Evolutionary conservation across 306 rosid genomes (phyloP).

Genomic region (Citrullus mucosospermus): DNA sequence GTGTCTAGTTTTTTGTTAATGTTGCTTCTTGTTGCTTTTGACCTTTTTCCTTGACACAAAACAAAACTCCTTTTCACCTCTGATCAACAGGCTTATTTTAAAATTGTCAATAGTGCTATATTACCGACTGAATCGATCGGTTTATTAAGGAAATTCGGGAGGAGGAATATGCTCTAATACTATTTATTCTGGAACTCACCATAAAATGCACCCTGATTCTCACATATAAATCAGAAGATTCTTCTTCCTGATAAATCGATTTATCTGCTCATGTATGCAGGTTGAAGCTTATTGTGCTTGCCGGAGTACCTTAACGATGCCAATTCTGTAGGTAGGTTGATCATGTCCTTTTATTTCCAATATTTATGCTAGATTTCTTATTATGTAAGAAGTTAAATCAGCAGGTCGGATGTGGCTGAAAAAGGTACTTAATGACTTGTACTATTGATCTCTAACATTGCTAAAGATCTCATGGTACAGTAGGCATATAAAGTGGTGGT

Average conservation of each 20-base stretch:
- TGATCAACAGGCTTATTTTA: not conserved
- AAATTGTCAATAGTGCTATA: not conserved
- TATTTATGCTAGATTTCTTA: not conserved
- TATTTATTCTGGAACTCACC: not conserved
- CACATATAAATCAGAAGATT: not conserved
- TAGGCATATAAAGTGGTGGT: not conserved
- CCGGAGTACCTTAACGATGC: slow-evolving; percentile 26
- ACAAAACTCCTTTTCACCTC: not conserved
- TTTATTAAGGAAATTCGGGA: not conserved
- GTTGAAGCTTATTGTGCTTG: slow-evolving; percentile 36
- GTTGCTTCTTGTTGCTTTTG: not conserved
- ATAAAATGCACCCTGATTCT: not conserved
- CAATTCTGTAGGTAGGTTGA: slow-evolving; percentile 29
- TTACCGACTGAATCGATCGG: not conserved
- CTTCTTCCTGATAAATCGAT: not conserved
- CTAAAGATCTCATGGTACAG: not conserved
- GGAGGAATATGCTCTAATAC: not conserved
- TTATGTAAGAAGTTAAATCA: not conserved
- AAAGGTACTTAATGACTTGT: not conserved
- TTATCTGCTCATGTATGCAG: slow-evolving; percentile 8
- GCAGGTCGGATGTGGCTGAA: not conserved
- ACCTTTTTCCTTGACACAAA: not conserved
- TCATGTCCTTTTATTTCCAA: slow-evolving; percentile 10
- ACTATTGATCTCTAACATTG: not conserved
- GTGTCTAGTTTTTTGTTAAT: not conserved